Conservation (phyloP, 495 filamentous ascomycete genomes). For the Pyronema domesticum region DNA sequence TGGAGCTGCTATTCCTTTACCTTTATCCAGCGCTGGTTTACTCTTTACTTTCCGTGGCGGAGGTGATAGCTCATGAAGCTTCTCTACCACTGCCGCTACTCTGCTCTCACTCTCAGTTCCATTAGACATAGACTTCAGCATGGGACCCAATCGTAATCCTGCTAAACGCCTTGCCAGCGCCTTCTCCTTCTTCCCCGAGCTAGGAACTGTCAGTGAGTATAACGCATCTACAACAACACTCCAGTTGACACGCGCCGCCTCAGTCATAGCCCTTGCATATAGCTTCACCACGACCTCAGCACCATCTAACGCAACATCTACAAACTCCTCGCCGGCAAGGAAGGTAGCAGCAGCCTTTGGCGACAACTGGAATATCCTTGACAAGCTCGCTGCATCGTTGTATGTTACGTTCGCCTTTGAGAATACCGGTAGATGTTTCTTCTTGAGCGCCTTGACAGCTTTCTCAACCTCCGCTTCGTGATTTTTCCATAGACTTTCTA, state of each 20-base stretch:
- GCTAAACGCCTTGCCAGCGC: constrained; percentile 7
- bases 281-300: constrained; percentile 9
- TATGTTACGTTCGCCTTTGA: neutral
- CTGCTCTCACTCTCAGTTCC: constrained; percentile 10
- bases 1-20: constrained; percentile 39
- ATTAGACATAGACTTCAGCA: constrained; percentile 5
- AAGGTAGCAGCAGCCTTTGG: constrained; percentile 12
- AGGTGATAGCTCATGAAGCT: constrained; percentile 9
- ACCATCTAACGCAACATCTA: constrained; percentile 8
- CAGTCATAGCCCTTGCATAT: constrained; percentile 7
- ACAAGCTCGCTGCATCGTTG: constrained; percentile 1
- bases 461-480: neutral
- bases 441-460: neutral
- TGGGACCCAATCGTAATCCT: constrained; percentile 5
- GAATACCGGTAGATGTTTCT: neutral
- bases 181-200: constrained; percentile 4
- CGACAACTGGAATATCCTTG: constrained; percentile 8
- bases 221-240: constrained; percentile 17
- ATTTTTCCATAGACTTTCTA: neutral
- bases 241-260: constrained; percentile 16
- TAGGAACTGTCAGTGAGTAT: constrained; percentile 8
- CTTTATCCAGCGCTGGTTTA: constrained; percentile 39
- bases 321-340: constrained; percentile 22
- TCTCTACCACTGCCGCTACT: constrained; percentile 7
- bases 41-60: constrained; percentile 17